Conservation (phyloP, 2,329 filamentous ascomycete genomes). For the Endocalyx cinctus region DNA sequence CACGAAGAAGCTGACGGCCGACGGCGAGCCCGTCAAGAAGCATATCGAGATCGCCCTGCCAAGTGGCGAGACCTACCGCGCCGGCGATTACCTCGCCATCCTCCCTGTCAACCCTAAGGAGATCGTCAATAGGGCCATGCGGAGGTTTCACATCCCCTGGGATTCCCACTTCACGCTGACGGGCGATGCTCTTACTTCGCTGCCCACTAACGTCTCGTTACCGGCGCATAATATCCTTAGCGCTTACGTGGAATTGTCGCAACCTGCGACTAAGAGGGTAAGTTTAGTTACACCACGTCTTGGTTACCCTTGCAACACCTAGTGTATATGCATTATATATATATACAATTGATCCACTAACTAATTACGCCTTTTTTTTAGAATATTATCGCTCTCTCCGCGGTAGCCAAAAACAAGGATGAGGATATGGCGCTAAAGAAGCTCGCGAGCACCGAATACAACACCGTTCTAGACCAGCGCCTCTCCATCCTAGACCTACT, state of each 20-base stretch:
- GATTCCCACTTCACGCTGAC: conserved; percentile 62
- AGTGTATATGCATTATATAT: no score
- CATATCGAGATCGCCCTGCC: conserved; percentile 66
- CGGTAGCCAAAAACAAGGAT: conserved; percentile 18
- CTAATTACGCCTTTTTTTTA: conserved; percentile 22
- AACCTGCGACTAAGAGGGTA: conserved; percentile 66
- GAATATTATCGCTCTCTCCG: conserved; percentile 32
- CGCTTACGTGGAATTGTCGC: conserved; percentile 68
- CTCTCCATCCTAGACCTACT: conserved; percentile 66
- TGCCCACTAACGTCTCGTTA: conserved; percentile 53
- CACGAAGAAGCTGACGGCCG: conserved; percentile 45
- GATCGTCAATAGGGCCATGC: conserved; percentile 59
- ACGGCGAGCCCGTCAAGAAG: conserved; percentile 52
- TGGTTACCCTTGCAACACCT: no score
- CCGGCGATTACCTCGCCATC: conserved; percentile 73
- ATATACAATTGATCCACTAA: no score
- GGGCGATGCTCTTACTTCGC: conserved; percentile 43
- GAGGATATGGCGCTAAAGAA: conserved; percentile 37
- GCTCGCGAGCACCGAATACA: conserved; percentile 44
- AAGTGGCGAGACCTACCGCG: conserved; percentile 58
- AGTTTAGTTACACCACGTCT: no score
- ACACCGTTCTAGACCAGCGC: conserved; percentile 47
- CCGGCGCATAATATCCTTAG: conserved; percentile 61
- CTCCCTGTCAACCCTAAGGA: conserved; percentile 64
- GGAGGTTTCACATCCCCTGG: conserved; percentile 62